These are phyloP conservation scores for Echinochloa phyllopogon DNA, from an alignment of 176 grass and related monocot genomes.

Conservation along the genomic window DNA sequence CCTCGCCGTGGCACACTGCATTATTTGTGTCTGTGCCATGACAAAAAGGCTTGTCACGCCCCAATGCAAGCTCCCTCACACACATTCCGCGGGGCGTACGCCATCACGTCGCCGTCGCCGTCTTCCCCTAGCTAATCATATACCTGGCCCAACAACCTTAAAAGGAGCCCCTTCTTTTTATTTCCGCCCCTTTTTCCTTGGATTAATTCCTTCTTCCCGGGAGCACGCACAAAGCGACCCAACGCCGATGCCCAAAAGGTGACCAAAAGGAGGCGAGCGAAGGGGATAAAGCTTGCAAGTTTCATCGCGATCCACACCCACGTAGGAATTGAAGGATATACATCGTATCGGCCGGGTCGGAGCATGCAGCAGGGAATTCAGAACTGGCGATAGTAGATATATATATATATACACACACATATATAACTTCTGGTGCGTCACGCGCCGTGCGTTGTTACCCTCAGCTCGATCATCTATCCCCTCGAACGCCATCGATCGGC, in stretches of 20 bases:
- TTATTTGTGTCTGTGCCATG: conserved; percentile 37
- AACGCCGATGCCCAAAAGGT: too few relatives aligned
- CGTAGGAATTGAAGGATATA: not conserved
- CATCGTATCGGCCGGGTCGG: not conserved
- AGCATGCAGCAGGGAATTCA: not conserved
- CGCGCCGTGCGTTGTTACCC: not conserved
- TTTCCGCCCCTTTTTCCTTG: not conserved
- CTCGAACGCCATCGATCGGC: not conserved
- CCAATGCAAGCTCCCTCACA: not conserved
- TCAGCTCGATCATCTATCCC: not conserved
- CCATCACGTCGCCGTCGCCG: conserved; percentile 15
- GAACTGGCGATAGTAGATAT: too few relatives aligned
- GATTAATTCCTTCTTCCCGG: not conserved
- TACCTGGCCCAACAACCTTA: conserved; percentile 28
- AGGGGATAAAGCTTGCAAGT: too few relatives aligned
- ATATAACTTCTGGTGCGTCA: not conserved
- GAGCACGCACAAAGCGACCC: not conserved
- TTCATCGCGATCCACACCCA: too few relatives aligned
- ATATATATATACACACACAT: too few relatives aligned
- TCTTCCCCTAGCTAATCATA: conserved; percentile 31
- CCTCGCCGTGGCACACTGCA: too few relatives aligned
- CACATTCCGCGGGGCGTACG: not conserved
- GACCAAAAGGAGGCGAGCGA: not conserved
- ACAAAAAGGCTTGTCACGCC: not conserved
- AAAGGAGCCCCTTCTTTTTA: not conserved